Conservation (phyloP, 306 rosid species). For the Medicago lupulina region DNA sequence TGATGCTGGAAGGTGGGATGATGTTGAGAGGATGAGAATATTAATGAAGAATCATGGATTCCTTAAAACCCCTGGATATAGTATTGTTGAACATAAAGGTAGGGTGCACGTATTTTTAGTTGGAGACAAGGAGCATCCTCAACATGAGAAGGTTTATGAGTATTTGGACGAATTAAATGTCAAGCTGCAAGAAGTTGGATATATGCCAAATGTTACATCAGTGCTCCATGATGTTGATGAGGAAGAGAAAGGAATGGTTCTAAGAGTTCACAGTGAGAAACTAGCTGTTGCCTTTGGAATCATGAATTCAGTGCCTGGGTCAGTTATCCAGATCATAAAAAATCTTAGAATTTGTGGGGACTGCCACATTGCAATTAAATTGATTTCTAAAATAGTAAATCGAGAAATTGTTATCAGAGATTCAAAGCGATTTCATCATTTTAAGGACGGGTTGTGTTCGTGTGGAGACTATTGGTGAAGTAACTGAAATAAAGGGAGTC, state of each 20-base stretch:
- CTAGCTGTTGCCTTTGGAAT: slow-evolving; percentile 80
- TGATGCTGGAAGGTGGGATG: slow-evolving; percentile 78
- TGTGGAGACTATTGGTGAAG: slow-evolving; percentile 79
- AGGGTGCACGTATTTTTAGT: slow-evolving; percentile 70
- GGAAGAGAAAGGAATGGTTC: slow-evolving; percentile 74
- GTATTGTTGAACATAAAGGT: slow-evolving; percentile 80
- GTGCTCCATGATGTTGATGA: slow-evolving; percentile 82
- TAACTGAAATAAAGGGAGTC: slow-evolving; percentile 37
- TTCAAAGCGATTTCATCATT: slow-evolving; percentile 82
- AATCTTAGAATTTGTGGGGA: slow-evolving; percentile 80
- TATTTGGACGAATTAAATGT: slow-evolving; percentile 59
- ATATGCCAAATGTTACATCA: slow-evolving; percentile 61
- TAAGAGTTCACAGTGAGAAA: slow-evolving; percentile 87
- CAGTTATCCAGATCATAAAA: slow-evolving; percentile 68
- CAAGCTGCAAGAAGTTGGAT: slow-evolving; percentile 71
- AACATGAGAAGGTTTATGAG: slow-evolving; percentile 64
- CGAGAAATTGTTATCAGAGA: slow-evolving; percentile 75
- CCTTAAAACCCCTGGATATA: slow-evolving; percentile 78
- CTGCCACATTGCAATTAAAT: slow-evolving; percentile 68
- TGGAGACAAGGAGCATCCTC: slow-evolving; percentile 82
- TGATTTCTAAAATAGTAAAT: slow-evolving; percentile 61
- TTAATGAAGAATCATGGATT: slow-evolving; percentile 66
- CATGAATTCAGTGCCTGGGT: slow-evolving; percentile 67
- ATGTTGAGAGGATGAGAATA: slow-evolving; percentile 72
- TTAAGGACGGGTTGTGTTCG: slow-evolving; percentile 68